These are phyloP conservation scores for Apiotrichum veenhuisii DNA, from an alignment of 1,284 basidiomycete species.

Conservation along the genomic window DNA sequence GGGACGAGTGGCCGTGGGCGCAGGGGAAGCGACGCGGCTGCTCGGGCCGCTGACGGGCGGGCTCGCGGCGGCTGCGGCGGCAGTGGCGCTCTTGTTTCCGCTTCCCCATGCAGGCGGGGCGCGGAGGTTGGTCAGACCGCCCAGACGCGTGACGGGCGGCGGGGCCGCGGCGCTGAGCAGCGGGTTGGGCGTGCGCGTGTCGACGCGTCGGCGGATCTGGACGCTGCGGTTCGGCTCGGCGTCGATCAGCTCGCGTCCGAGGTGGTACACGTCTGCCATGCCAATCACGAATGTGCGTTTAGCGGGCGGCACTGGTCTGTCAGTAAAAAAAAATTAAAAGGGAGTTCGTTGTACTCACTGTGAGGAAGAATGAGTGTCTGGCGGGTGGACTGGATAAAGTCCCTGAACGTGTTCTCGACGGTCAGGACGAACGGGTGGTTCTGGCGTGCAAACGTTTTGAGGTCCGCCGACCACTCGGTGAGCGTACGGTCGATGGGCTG, in stretches of 20 bases:
- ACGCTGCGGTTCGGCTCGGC: constrained; percentile 73
- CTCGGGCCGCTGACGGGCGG: constrained; percentile 10
- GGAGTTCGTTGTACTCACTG: no score
- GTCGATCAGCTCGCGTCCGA: constrained; percentile 76
- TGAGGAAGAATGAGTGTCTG: constrained; percentile 70
- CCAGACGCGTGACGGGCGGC: constrained; percentile 24
- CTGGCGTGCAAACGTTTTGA: constrained; percentile 59
- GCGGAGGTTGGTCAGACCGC: constrained; percentile 27
- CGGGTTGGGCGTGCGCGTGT: constrained; percentile 70
- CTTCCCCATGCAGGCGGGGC: constrained; percentile 2
- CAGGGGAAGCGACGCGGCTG: constrained; percentile 10
- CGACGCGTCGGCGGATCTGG: constrained; percentile 71
- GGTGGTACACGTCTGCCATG: constrained; percentile 71
- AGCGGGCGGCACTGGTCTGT: constrained; percentile 55
- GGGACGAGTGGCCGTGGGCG: neutral
- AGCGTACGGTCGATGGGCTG: constrained; percentile 44
- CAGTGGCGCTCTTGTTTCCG: neutral
- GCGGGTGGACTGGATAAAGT: constrained; percentile 67
- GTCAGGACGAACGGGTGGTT: constrained; percentile 64
- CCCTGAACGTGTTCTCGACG: constrained; percentile 73
- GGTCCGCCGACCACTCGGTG: constrained; percentile 61
- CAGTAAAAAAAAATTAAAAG: neutral
- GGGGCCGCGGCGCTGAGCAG: constrained; percentile 56
- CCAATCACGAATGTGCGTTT: constrained; percentile 71
- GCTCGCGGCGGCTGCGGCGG: constrained; percentile 5